Conservation (phyloP, 176 grass and related monocot species). For the Pontederia crassipes region DNA sequence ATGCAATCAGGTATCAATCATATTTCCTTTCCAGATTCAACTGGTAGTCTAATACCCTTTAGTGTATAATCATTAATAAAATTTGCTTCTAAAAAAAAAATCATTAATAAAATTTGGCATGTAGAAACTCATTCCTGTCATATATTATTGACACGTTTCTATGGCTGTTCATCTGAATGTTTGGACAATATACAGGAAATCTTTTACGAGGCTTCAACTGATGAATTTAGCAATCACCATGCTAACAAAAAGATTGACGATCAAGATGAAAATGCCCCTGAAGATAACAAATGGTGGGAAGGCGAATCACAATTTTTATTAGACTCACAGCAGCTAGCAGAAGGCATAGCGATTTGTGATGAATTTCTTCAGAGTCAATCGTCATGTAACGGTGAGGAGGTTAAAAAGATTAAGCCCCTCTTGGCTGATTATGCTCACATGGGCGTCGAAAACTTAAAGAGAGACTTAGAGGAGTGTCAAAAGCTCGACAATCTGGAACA, state of each 20-base stretch:
- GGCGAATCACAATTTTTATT: slow-evolving; percentile 64
- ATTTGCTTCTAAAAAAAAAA: no score
- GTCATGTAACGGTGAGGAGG: slow-evolving; percentile 43
- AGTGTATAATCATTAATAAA: not conserved
- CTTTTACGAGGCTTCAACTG: slow-evolving; percentile 28
- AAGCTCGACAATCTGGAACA: slow-evolving; percentile 25
- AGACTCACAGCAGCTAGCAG: slow-evolving; percentile 77
- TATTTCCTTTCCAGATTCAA: slow-evolving; percentile 1
- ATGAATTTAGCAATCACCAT: slow-evolving; percentile 22
- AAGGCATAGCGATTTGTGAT: slow-evolving; percentile 49
- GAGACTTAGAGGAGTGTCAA: slow-evolving; percentile 65
- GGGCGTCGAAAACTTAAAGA: slow-evolving; percentile 61
- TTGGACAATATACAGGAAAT: not conserved
- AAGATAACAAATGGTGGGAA: slow-evolving; percentile 65
- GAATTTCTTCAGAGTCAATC: slow-evolving; percentile 90
- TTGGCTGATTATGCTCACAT: slow-evolving; percentile 58
- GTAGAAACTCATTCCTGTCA: no score
- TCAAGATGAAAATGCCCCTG: slow-evolving; percentile 32
- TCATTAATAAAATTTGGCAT: no score
- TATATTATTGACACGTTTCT: not conserved
- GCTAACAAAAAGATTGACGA: slow-evolving; percentile 36
- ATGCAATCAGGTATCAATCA: slow-evolving; percentile 34
- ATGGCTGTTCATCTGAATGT: not conserved
- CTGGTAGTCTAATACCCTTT: not conserved
- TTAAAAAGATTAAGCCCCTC: slow-evolving; percentile 19